Percentiles rank a stretch among this genome's conserved stretches.
These are phyloP conservation scores for Tuber microsphaerosporum DNA, from an alignment of 495 filamentous ascomycete genomes.

Conservation along the genomic window DNA sequence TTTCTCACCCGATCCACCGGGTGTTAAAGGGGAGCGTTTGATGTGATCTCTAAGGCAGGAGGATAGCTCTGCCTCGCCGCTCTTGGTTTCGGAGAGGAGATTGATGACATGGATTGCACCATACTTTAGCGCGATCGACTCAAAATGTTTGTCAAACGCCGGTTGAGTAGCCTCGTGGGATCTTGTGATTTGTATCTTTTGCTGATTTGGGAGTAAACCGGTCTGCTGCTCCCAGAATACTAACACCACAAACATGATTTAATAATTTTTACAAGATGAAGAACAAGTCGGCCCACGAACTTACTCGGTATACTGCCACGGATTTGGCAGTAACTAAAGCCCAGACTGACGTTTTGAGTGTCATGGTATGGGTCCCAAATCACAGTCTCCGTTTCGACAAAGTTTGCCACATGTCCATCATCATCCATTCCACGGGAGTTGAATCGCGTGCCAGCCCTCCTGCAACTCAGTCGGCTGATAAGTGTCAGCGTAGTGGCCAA, in stretches of 20 bases:
- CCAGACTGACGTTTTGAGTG: conserved; percentile 49
- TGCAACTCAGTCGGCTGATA: conserved; percentile 85
- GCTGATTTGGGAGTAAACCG: conserved; percentile 81
- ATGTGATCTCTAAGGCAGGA: conserved; percentile 70
- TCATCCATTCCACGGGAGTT: conserved; percentile 95
- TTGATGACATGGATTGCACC: conserved; percentile 88
- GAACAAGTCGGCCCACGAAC: background rate
- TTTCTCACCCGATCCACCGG: conserved; percentile 39
- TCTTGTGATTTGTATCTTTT: conserved; percentile 86
- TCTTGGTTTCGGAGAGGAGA: conserved; percentile 77
- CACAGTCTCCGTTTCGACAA: conserved; percentile 59
- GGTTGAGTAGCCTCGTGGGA: conserved; percentile 87
- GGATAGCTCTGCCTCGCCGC: conserved; percentile 74
- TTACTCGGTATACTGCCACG: conserved; percentile 72
- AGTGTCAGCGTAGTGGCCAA: conserved; percentile 75
- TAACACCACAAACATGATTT: conserved; percentile 9
- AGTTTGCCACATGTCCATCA: conserved; percentile 94
- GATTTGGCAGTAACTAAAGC: conserved; percentile 90
- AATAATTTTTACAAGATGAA: background rate
- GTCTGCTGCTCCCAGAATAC: conserved; percentile 95
- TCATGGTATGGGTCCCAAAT: conserved; percentile 61
- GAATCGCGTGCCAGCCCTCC: conserved; percentile 88
- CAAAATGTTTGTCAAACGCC: conserved; percentile 92
- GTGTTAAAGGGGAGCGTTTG: conserved; percentile 57
- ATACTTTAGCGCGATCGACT: conserved; percentile 70